A percentile compares a stretch with the other conserved stretches of the same genome.
phyloP scores from a whole-genome alignment of 805 yeast genomes.

The Maudiozyma saulgeensis region DNA sequence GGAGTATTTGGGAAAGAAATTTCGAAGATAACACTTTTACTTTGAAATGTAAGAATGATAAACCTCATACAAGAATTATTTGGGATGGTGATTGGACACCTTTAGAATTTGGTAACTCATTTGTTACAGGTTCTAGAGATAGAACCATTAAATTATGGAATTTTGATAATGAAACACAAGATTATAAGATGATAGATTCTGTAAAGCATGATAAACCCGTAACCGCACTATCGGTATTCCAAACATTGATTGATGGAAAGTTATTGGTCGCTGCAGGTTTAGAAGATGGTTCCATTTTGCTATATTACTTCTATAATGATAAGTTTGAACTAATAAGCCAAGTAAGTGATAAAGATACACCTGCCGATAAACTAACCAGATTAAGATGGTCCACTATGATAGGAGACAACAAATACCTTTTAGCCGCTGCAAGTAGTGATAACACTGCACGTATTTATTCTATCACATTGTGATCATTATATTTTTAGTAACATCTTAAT shows the following conservation, averaged over 20 bases:
- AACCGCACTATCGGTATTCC: slow-evolving; percentile 54
- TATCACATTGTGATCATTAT: slow-evolving; percentile 6
- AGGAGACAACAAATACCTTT: slow-evolving; percentile 33
- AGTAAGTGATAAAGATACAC: slow-evolving; percentile 37
- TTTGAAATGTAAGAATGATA: slow-evolving; percentile 37
- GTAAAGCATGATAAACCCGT: slow-evolving; percentile 48
- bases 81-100: slow-evolving; percentile 95
- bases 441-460: slow-evolving; percentile 40
- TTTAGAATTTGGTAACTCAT: slow-evolving; percentile 34
- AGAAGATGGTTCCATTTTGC: slow-evolving; percentile 52
- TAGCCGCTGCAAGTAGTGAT: slow-evolving; percentile 54
- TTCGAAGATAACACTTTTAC: slow-evolving; percentile 33
- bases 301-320: slow-evolving; percentile 33
- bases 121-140: slow-evolving; percentile 84
- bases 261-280: slow-evolving; percentile 52
- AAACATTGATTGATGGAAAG: slow-evolving; percentile 22
- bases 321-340: slow-evolving; percentile 25
- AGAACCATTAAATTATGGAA: slow-evolving; percentile 69
- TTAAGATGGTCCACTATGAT: slow-evolving; percentile 42
- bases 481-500: no score
- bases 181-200: slow-evolving; percentile 31
- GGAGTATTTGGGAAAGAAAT: slow-evolving; percentile 58
- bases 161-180: slow-evolving; percentile 30
- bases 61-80: slow-evolving; percentile 83
- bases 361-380: slow-evolving; percentile 54